A percentile compares a stretch with the other conserved stretches of the same genome.
Conservation (phyloP, 306 rosid species). For the Glycyrrhiza uralensis region DNA sequence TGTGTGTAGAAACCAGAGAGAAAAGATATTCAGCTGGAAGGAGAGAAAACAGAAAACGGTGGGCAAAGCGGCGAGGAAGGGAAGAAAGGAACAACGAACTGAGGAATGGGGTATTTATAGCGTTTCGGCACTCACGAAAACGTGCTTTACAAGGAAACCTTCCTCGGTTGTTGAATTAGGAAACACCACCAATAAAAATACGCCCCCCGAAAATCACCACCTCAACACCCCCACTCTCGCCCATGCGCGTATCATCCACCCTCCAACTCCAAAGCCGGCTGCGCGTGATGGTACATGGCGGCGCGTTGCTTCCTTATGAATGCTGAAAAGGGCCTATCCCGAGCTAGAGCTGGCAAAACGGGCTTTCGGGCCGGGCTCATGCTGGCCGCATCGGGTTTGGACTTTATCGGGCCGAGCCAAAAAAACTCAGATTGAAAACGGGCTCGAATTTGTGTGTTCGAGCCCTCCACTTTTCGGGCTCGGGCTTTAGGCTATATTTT, state of each 20-base stretch:
- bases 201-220: background rate
- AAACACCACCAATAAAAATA: slow-evolving; percentile 24
- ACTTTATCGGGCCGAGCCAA: too few relatives aligned
- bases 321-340: too few relatives aligned
- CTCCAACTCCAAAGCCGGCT: background rate
- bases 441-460: too few relatives aligned
- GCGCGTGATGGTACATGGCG: background rate
- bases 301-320: slow-evolving; percentile 16
- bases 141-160: slow-evolving; percentile 41
- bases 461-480: too few relatives aligned
- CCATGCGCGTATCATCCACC: background rate
- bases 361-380: too few relatives aligned
- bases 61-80: background rate
- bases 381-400: too few relatives aligned
- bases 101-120: slow-evolving; percentile 44
- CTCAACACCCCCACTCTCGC: background rate
- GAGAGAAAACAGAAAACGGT: background rate
- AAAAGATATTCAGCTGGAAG: slow-evolving; percentile 13
- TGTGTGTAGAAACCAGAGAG: background rate
- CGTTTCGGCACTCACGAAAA: slow-evolving; percentile 22
- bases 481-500: too few relatives aligned
- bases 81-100: background rate
- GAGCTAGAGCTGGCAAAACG: too few relatives aligned
- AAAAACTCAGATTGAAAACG: too few relatives aligned
- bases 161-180: slow-evolving; percentile 41